phyloP scores from a whole-genome alignment of 306 rosid genomes.

The Morella rubra region DNA sequence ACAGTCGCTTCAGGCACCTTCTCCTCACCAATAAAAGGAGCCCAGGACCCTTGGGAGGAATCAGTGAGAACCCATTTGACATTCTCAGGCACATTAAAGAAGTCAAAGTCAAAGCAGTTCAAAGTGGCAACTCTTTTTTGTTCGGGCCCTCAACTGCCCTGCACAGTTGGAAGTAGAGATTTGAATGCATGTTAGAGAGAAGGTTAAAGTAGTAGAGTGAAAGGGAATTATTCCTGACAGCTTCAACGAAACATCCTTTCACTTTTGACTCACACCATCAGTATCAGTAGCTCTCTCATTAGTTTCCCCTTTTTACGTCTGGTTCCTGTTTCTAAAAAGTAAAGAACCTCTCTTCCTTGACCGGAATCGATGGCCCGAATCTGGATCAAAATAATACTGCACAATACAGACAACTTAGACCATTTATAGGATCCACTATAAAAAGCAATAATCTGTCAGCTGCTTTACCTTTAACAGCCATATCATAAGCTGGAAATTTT shows the following conservation, averaged over 20 bases:
- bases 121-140: constrained; percentile 30
- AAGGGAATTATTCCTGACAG: constrained; percentile 4
- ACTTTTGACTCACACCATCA: constrained; percentile 38
- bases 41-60: constrained; percentile 41
- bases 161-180: constrained; percentile 22
- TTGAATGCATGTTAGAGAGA: background rate
- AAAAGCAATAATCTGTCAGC: background rate
- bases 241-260: constrained; percentile 4
- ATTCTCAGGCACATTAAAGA: constrained; percentile 42
- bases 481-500: background rate
- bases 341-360: constrained; percentile 57
- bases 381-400: constrained; percentile 60
- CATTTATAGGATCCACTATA: background rate
- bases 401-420: constrained; percentile 20
- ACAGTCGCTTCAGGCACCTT: constrained; percentile 35
- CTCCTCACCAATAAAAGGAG: constrained; percentile 39
- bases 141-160: constrained; percentile 32
- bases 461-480: background rate
- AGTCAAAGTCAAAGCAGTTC: constrained; percentile 41
- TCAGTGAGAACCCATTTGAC: constrained; percentile 59
- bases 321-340: constrained; percentile 53
- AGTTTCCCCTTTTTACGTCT: constrained; percentile 32
- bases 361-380: constrained; percentile 49
- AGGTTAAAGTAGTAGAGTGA: background rate
- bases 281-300: constrained; percentile 24